A percentile compares a stretch with the other conserved stretches of the same genome.
phyloP scores from a whole-genome alignment of 768 basidiomycete species.

The Trametes cinnabarina region DNA sequence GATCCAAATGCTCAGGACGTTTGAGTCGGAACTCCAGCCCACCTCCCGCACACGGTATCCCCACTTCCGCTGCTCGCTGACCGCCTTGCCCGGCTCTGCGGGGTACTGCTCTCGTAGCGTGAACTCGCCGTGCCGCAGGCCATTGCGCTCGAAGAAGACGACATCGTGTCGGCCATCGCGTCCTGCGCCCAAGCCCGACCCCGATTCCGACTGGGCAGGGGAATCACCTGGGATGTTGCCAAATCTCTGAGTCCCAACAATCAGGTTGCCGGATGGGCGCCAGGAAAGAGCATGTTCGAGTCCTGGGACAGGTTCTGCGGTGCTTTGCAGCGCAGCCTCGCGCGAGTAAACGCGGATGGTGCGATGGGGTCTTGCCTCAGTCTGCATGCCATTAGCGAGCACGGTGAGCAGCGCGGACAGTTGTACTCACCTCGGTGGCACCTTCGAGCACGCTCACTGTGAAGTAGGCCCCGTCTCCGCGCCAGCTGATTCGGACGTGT shows the following conservation, averaged over 20 bases:
- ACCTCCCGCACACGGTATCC: conserved; percentile 75
- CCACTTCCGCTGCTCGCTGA: conserved; percentile 44
- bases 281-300: conserved; percentile 79
- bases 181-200: conserved; percentile 35
- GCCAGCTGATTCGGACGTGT: conserved; percentile 80
- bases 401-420: not conserved
- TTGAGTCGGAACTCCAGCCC: conserved; percentile 87
- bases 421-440: conserved; percentile 23
- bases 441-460: conserved; percentile 68
- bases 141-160: conserved; percentile 95
- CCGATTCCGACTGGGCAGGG: not conserved
- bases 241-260: conserved; percentile 79
- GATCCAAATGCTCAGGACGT: conserved; percentile 82
- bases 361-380: conserved; percentile 36
- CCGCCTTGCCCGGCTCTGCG: conserved; percentile 17
- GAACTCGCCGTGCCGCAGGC: conserved; percentile 89
- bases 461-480: conserved; percentile 90
- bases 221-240: conserved; percentile 69
- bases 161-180: conserved; percentile 76
- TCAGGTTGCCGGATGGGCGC: conserved; percentile 87
- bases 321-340: conserved; percentile 72
- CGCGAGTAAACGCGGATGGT: conserved; percentile 74
- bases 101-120: conserved; percentile 44
- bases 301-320: conserved; percentile 80
- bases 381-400: not conserved